Evolutionary conservation across 2,329 filamentous ascomycete genomes (phyloP).

Genomic region (Claviceps lovelessii): DNA sequence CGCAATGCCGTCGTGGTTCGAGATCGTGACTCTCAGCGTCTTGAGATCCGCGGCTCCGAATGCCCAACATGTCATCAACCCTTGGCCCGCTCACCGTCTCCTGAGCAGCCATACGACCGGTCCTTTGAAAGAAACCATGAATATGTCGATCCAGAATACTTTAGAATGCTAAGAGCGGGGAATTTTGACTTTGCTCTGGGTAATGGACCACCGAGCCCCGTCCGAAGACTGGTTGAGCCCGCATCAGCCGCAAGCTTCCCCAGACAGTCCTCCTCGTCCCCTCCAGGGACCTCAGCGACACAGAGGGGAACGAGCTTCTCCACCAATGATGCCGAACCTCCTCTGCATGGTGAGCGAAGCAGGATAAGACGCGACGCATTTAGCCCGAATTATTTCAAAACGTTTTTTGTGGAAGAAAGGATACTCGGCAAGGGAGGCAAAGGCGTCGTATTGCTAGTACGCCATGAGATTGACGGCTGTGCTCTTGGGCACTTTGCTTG

Average conservation of each 20-base stretch:
- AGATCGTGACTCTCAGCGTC: constrained; percentile 69
- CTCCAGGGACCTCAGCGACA: constrained; percentile 8
- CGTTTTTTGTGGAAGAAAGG: constrained; percentile 80
- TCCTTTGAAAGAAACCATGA: constrained; percentile 29
- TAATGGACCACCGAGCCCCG: constrained; percentile 35
- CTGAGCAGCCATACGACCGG: constrained; percentile 36
- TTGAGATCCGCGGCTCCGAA: constrained; percentile 65
- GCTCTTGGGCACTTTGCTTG: constrained; percentile 84
- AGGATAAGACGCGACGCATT: constrained; percentile 80
- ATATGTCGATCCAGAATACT: constrained; percentile 86
- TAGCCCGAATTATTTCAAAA: constrained; percentile 81
- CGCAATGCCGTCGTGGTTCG: constrained; percentile 85
- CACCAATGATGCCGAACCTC: constrained; percentile 36
- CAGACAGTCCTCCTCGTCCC: constrained; percentile 7
- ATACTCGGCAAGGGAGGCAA: constrained; percentile 84
- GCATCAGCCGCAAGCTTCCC: constrained; percentile 16
- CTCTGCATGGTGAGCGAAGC: constrained; percentile 36
- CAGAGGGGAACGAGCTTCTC: constrained; percentile 32
- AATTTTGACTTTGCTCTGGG: constrained; percentile 29
- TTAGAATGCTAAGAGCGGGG: constrained; percentile 68
- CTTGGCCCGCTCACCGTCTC: constrained; percentile 31
- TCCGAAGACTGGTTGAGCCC: constrained; percentile 38
- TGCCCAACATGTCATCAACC: constrained; percentile 88
- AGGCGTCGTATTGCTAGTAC: constrained; percentile 85
- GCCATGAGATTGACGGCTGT: constrained; percentile 82